A percentile compares a stretch with the other conserved stretches of the same genome.
These are phyloP conservation scores for Sporothrix globosa DNA, from an alignment of 2,329 filamentous ascomycete genomes.

Conservation along the genomic window DNA sequence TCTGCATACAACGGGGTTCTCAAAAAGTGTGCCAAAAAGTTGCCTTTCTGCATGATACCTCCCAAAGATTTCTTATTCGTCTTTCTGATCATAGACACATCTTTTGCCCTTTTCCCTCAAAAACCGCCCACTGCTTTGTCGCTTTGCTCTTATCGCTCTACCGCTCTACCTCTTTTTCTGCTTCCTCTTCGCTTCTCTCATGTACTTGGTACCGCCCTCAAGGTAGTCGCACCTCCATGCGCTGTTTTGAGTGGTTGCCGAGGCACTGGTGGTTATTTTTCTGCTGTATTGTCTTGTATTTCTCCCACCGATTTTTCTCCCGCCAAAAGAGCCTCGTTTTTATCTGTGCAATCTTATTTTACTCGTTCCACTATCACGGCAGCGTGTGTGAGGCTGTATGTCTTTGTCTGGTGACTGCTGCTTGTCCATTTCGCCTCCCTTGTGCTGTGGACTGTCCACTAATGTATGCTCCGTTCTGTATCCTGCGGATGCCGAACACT, in stretches of 20 bases:
- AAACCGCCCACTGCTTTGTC: background rate
- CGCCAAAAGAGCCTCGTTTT: constrained; percentile 2
- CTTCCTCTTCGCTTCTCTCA: background rate
- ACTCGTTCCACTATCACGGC: background rate
- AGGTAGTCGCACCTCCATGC: background rate
- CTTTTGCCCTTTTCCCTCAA: constrained; percentile 1
- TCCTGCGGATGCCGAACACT: background rate
- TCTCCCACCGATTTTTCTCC: background rate
- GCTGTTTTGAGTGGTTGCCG: background rate
- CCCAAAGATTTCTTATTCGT: constrained; percentile 39
- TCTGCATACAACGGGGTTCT: constrained; percentile 44
- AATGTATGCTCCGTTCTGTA: background rate
- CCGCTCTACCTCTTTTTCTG: background rate
- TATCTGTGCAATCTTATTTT: constrained; percentile 8
- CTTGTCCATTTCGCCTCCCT: background rate
- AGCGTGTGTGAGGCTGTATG: constrained; percentile 2
- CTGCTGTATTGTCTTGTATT: constrained; percentile 20
- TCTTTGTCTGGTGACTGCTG: constrained; percentile 3
- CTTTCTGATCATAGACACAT: constrained; percentile 32
- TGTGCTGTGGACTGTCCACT: background rate
- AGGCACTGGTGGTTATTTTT: background rate
- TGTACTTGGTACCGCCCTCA: background rate
- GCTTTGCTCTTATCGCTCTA: constrained; percentile 9
- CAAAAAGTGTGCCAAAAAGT: constrained; percentile 54
- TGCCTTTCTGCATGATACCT: constrained; percentile 56